These are phyloP conservation scores for Fomitopsis schrenkii DNA, from an alignment of 1,284 basidiomycete species.

Conservation along the genomic window DNA sequence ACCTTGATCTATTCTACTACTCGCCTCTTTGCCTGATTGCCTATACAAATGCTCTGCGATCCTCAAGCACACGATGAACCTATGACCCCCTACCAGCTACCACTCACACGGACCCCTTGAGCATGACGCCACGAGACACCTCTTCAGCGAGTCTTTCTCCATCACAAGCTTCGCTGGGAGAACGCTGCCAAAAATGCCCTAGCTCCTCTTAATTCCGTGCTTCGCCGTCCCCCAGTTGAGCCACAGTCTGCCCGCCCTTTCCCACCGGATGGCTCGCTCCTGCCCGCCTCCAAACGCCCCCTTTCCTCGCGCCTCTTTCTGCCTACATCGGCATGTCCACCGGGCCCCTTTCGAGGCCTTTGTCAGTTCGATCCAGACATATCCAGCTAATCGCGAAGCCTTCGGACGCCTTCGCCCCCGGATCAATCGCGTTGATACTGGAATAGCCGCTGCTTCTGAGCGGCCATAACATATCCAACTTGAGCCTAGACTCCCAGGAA, in stretches of 20 bases:
- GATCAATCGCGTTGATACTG: not conserved
- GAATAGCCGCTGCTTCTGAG: constrained; percentile 4
- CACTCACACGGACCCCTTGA: not conserved
- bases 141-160: constrained; percentile 1
- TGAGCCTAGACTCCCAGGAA: constrained; percentile 3
- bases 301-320: not conserved
- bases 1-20: not conserved
- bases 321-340: not conserved
- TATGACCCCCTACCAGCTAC: not conserved
- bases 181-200: constrained; percentile 12
- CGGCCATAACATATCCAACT: constrained; percentile 5
- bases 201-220: constrained; percentile 12
- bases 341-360: not conserved
- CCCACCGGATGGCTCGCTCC: not conserved
- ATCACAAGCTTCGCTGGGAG: constrained; percentile 15
- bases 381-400: not conserved
- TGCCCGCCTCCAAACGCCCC: not conserved
- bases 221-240: not conserved
- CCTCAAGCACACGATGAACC: not conserved
- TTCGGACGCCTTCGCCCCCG: not conserved
- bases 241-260: not conserved
- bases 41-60: not conserved
- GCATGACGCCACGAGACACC: constrained; percentile 13
- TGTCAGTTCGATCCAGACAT: not conserved
- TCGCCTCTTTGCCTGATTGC: not conserved